Conservation (phyloP, 2,329 filamentous ascomycete species). For the Trichophyton schoenleinii region DNA sequence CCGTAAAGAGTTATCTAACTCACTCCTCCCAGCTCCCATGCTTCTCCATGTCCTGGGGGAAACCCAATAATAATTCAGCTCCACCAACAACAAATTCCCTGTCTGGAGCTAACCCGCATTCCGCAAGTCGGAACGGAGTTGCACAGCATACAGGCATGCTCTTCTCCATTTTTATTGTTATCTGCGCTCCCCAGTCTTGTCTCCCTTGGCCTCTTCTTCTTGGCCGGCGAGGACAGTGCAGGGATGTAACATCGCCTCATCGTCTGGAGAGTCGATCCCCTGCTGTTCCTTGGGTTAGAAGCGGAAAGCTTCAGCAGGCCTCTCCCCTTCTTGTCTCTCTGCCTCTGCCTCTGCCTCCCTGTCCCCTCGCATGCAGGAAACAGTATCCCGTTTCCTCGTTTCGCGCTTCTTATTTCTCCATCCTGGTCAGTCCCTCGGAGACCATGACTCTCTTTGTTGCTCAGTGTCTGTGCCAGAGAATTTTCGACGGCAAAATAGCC, state of each 20-base stretch:
- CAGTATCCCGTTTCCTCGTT: background rate
- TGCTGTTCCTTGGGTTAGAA: background rate
- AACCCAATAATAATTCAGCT: background rate
- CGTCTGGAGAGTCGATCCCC: background rate
- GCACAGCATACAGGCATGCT: background rate
- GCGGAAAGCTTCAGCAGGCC: background rate
- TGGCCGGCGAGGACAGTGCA: background rate
- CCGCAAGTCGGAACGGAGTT: background rate
- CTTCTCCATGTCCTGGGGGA: background rate
- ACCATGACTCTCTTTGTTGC: background rate
- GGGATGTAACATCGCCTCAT: background rate
- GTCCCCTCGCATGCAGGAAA: background rate
- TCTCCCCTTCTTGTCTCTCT: background rate
- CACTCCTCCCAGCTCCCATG: too few relatives aligned
- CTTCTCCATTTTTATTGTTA: background rate
- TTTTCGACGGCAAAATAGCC: too few relatives aligned
- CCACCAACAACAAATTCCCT: background rate
- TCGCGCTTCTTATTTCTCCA: background rate
- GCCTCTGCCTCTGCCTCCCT: too few relatives aligned
- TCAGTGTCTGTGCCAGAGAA: too few relatives aligned
- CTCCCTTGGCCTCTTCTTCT: background rate
- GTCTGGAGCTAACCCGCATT: background rate
- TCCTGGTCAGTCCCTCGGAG: too few relatives aligned
- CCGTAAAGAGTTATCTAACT: too few relatives aligned
- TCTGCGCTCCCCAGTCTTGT: background rate